phyloP scores from a whole-genome alignment of 768 basidiomycete species.

The Phlegmacium glaucopus region DNA sequence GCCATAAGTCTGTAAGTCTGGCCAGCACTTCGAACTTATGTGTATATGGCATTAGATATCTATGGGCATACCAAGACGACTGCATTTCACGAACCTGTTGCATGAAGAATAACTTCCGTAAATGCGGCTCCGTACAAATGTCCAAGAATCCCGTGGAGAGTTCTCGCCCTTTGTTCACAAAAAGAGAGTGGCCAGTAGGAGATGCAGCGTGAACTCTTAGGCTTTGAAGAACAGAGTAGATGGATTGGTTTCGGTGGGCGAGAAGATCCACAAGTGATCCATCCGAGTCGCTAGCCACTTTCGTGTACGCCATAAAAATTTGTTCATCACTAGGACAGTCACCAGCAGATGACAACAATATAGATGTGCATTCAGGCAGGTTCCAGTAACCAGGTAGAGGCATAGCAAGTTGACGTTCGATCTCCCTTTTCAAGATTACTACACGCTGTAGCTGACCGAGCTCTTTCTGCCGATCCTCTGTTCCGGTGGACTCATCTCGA shows the following conservation, averaged over 20 bases:
- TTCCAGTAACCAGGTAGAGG: slow-evolving; percentile 50
- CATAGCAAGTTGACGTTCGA: slow-evolving; percentile 42
- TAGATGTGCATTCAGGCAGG: slow-evolving; percentile 35
- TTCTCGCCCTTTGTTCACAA: slow-evolving; percentile 41
- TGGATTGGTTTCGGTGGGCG: slow-evolving; percentile 28
- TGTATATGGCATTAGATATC: not conserved
- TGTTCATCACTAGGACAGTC: slow-evolving; percentile 38
- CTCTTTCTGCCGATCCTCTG: slow-evolving; percentile 28
- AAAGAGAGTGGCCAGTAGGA: slow-evolving; percentile 22
- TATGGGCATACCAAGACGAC: not conserved
- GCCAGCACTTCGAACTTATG: slow-evolving; percentile 46
- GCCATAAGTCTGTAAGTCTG: slow-evolving; percentile 44
- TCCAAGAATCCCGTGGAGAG: slow-evolving; percentile 44
- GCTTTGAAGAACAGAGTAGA: slow-evolving; percentile 31
- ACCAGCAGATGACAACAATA: slow-evolving; percentile 19
- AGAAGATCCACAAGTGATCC: slow-evolving; percentile 24
- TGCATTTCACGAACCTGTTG: slow-evolving; percentile 36
- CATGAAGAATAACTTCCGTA: slow-evolving; percentile 53
- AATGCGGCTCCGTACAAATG: slow-evolving; percentile 37
- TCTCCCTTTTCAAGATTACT: slow-evolving; percentile 40
- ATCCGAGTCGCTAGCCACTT: slow-evolving; percentile 6
- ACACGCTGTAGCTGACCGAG: slow-evolving; percentile 43
- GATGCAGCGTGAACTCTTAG: slow-evolving; percentile 28
- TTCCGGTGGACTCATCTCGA: slow-evolving; percentile 23
- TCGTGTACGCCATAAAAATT: slow-evolving; percentile 30